Percentiles rank a stretch among this genome's conserved stretches.
Conservation (phyloP, 257 asterid genomes). For the Eucommia ulmoides region DNA sequence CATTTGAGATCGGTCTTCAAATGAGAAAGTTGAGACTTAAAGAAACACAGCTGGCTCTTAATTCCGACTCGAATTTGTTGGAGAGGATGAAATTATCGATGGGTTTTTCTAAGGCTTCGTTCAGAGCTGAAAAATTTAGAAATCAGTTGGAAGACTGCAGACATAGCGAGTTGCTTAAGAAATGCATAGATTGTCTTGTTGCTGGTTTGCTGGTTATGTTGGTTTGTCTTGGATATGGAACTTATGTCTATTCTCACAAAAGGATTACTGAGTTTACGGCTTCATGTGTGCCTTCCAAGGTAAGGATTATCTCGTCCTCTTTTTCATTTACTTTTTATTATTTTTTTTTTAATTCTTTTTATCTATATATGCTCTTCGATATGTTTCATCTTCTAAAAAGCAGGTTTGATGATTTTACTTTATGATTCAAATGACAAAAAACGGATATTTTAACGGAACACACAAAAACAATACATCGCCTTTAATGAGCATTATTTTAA, state of each 20-base stretch:
- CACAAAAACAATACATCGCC: too few relatives aligned
- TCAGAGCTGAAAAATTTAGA: conserved; percentile 65
- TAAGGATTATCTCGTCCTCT: conserved; percentile 59
- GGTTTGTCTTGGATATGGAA: conserved; percentile 53
- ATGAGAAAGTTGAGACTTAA: conserved; percentile 57
- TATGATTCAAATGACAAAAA: too few relatives aligned
- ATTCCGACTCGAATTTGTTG: conserved; percentile 45
- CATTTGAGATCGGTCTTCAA: conserved; percentile 55
- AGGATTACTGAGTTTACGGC: conserved; percentile 70
- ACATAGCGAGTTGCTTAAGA: conserved; percentile 56
- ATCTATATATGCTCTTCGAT: too few relatives aligned
- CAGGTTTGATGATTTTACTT: too few relatives aligned
- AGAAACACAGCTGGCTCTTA: conserved; percentile 51
- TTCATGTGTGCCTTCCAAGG: conserved; percentile 52
- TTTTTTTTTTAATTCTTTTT: not conserved
- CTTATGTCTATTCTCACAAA: conserved; percentile 54
- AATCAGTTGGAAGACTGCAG: conserved; percentile 60
- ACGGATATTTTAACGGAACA: too few relatives aligned
- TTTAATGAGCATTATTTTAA: too few relatives aligned
- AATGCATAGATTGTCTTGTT: conserved; percentile 75
- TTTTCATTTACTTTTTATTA: not conserved
- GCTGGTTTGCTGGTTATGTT: conserved; percentile 68
- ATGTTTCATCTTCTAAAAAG: too few relatives aligned
- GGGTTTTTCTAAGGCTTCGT: conserved; percentile 75
- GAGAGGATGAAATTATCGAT: conserved; percentile 77